A percentile compares a stretch with the other conserved stretches of the same genome.
These are phyloP conservation scores for Acanthamoeba divionensis DNA, from an alignment of 208 protist species.

Conservation along the genomic window DNA sequence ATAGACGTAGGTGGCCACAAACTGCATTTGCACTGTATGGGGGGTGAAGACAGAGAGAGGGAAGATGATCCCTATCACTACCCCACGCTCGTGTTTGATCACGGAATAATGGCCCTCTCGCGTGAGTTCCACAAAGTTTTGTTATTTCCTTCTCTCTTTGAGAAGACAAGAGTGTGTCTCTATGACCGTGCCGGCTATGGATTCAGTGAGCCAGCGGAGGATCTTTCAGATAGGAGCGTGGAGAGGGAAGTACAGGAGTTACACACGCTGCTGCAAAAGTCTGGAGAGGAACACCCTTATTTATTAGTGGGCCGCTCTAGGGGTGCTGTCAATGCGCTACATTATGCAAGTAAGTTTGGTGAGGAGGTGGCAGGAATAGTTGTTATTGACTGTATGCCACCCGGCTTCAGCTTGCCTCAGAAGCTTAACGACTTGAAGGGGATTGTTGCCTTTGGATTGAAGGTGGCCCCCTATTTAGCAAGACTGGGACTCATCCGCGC, in stretches of 20 bases:
- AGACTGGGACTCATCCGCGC: neutral
- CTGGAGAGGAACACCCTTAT: neutral
- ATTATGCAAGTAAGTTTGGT: neutral
- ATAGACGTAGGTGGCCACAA: neutral
- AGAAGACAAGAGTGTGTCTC: neutral
- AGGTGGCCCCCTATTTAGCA: neutral
- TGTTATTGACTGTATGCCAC: neutral
- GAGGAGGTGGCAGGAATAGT: neutral
- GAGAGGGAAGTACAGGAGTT: neutral
- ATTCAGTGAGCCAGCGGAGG: neutral
- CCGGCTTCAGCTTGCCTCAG: neutral
- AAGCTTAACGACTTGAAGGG: neutral
- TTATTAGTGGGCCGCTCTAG: conserved; percentile 9
- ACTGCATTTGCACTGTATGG: neutral
- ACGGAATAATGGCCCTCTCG: neutral
- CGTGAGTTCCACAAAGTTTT: neutral
- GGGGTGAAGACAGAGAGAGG: too few relatives aligned
- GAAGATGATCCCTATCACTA: neutral
- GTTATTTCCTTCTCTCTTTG: neutral
- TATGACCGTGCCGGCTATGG: neutral
- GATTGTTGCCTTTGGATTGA: neutral
- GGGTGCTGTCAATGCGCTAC: neutral
- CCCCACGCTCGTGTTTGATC: conserved; percentile 14
- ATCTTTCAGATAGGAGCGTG: neutral
- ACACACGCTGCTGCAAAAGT: neutral